phyloP scores from a whole-genome alignment of 768 basidiomycete species.

The Tulasnella calospora region DNA sequence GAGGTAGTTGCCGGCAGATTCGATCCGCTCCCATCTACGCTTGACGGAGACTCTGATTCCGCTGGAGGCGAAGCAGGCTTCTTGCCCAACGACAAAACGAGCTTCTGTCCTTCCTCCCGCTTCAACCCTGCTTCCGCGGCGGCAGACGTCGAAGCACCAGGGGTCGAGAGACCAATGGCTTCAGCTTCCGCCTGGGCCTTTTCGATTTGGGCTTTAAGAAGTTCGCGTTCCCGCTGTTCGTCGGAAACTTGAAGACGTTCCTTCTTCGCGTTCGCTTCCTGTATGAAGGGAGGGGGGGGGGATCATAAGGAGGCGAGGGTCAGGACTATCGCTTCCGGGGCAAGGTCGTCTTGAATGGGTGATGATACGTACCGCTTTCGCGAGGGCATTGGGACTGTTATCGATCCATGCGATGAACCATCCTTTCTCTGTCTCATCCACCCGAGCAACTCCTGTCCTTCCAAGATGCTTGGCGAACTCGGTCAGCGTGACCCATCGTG shows the following conservation, averaged over 20 bases:
- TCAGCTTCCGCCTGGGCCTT: slow-evolving; percentile 51
- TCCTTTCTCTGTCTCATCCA: slow-evolving; percentile 98
- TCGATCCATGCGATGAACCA: slow-evolving; percentile 98
- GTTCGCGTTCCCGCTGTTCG: slow-evolving; percentile 85
- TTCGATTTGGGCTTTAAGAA: slow-evolving; percentile 92
- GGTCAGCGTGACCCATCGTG: slow-evolving; percentile 96
- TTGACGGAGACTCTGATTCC: slow-evolving; percentile 28
- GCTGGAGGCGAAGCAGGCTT: slow-evolving; percentile 36
- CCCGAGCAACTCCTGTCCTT: slow-evolving; percentile 75
- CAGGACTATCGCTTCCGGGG: not conserved
- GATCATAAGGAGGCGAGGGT: not conserved
- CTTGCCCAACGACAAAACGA: slow-evolving; percentile 71
- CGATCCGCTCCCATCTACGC: not conserved
- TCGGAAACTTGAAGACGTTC: slow-evolving; percentile 88
- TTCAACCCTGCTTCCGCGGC: slow-evolving; percentile 56
- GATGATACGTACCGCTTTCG: slow-evolving; percentile 61
- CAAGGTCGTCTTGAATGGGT: not conserved
- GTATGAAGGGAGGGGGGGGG: slow-evolving; percentile 20
- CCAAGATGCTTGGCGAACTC: slow-evolving; percentile 92
- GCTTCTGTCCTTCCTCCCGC: slow-evolving; percentile 63
- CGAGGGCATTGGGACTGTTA: slow-evolving; percentile 88
- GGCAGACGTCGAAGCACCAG: slow-evolving; percentile 34
- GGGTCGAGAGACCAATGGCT: slow-evolving; percentile 10
- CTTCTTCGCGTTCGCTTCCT: slow-evolving; percentile 86
- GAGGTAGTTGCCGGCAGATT: slow-evolving; percentile 25